Base-by-base conservation (phyloP, 257 asterid genomes). In the Hygrophila difformis region DNA sequence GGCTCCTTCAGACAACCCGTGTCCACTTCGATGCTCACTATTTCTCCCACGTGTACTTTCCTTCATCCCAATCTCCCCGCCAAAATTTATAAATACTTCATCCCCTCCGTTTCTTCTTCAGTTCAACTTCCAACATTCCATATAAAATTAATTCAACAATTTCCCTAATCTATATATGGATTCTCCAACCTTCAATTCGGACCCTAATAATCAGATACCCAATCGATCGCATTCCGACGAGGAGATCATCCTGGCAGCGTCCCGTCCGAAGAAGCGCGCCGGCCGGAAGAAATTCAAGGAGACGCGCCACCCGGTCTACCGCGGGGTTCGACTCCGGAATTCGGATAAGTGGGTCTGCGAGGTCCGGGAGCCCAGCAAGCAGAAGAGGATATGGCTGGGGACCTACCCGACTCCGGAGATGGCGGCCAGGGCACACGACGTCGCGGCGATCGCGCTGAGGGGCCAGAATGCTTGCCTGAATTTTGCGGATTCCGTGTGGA, bases 341-440 rank as follows among this genome's bases (percentile, higher is more conserved):
- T 63, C 70, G 47, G 63, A 53, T 6, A 68, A 69, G 38, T 82
- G 88, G 93, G 93, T 78, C n/a, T n/a, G n/a, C n/a, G n/a, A n/a
- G n/a, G n/a, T n/a, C n/a, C n/a, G n/a, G n/a, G n/a, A n/a, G n/a
- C 91, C 83, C 12, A 73, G 18, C 5, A 47, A 68, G 15, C 77
- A 82, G 37, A 54, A 66, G 17, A 52, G 94, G 48, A 76, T 82
- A 43, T 82, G 94, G 94, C 53, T 82, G 1, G 92, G 94, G 1
- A 82, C 84, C 0, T 78, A 65, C 5, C 87, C 84, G 12, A 82
- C 89, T 0, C 67, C 87, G 0, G 91, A 82, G 71, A 82, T 82
- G 94, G 86, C 94, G 0, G 94, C 94, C 4, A 49, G 89, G 3
- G 94, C 94, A 5, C 72, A 79, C 28, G 94, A 82, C 14, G 84